Percentiles rank a stretch among this genome's conserved stretches.
Conservation (phyloP, 2,329 filamentous ascomycete genomes). For the Paraphaeosphaeria minitans region DNA sequence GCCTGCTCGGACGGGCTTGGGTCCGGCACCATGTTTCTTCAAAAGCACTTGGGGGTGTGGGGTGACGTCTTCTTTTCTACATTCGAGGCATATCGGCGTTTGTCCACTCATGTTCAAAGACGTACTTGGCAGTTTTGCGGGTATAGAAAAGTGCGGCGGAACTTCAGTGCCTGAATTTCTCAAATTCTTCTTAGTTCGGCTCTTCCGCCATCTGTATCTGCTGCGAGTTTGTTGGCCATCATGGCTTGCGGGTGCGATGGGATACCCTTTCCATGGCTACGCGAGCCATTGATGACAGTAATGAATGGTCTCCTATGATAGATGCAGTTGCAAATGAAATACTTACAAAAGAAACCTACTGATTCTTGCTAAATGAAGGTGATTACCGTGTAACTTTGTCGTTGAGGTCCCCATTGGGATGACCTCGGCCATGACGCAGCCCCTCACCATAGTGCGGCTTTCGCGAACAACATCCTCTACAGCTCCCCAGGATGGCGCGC, state of each 20-base stretch:
- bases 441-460: constrained; percentile 22
- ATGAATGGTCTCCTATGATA: constrained; percentile 47
- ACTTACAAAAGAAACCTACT: constrained; percentile 4
- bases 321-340: constrained; percentile 45
- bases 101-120: constrained; percentile 47
- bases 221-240: constrained; percentile 42
- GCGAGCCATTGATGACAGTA: constrained; percentile 45
- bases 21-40: constrained; percentile 32
- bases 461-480: neutral
- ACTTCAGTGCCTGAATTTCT: constrained; percentile 37
- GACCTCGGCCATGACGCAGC: constrained; percentile 32
- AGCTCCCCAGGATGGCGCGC: constrained; percentile 35
- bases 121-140: constrained; percentile 28
- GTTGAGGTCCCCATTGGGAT: constrained; percentile 6
- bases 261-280: constrained; percentile 40
- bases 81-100: constrained; percentile 50
- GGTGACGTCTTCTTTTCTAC: constrained; percentile 38
- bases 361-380: neutral
- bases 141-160: constrained; percentile 41
- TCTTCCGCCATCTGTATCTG: constrained; percentile 36
- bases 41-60: constrained; percentile 45
- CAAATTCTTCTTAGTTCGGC: constrained; percentile 38
- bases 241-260: constrained; percentile 39
- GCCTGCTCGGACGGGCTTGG: constrained; percentile 40
- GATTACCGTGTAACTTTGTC: neutral